phyloP scores from a whole-genome alignment of 352 stramenopile genomes.

The Globisporangium splendens region DNA sequence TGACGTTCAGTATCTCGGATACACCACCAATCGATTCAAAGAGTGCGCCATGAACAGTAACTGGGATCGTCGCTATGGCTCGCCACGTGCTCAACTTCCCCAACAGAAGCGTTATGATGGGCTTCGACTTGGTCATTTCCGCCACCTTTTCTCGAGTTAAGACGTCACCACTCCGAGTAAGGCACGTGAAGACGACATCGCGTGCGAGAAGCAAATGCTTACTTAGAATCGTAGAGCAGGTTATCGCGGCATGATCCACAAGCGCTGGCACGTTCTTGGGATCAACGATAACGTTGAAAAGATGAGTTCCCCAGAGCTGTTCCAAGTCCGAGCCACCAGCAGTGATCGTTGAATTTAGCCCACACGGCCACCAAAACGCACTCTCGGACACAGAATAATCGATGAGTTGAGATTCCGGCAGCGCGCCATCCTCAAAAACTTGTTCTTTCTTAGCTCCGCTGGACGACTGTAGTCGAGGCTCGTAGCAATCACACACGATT shows the following conservation, averaged over 20 bases:
- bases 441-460: slow-evolving; percentile 11
- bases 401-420: slow-evolving; percentile 67
- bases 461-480: slow-evolving; percentile 40
- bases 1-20: slow-evolving; percentile 60
- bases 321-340: slow-evolving; percentile 23
- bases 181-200: slow-evolving; percentile 51
- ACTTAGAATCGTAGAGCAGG: slow-evolving; percentile 63
- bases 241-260: slow-evolving; percentile 73
- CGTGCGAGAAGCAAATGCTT: slow-evolving; percentile 81
- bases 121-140: slow-evolving; percentile 36
- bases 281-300: slow-evolving; percentile 66
- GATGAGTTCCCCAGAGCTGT: slow-evolving; percentile 64
- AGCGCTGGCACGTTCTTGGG: slow-evolving; percentile 56
- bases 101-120: slow-evolving; percentile 62
- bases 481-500: slow-evolving; percentile 78
- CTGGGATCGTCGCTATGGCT: slow-evolving; percentile 63
- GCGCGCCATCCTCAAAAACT: slow-evolving; percentile 55
- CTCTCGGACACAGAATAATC: slow-evolving; percentile 75
- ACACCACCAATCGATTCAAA: slow-evolving; percentile 80
- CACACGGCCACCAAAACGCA: slow-evolving; percentile 81
- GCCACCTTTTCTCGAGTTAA: slow-evolving; percentile 22
- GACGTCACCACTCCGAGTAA: slow-evolving; percentile 22
- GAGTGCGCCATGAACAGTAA: slow-evolving; percentile 73
- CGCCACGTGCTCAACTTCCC: slow-evolving; percentile 57
- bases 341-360: slow-evolving; percentile 13